These are phyloP conservation scores for Penicillium hordei DNA, from an alignment of 2,329 filamentous ascomycete genomes.

Conservation along the genomic window DNA sequence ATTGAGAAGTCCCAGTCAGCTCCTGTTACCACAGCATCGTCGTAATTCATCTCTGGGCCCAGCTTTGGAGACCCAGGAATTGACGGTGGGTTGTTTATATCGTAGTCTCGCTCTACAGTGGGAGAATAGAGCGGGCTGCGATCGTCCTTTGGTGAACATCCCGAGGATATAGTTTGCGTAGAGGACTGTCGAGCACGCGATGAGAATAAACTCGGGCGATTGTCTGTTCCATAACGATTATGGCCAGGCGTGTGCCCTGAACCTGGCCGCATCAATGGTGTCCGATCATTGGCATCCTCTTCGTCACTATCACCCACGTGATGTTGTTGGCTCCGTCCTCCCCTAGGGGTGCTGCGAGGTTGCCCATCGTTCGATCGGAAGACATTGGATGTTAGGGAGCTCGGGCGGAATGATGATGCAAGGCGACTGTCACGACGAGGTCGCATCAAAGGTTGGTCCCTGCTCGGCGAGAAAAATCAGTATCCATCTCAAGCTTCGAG, in stretches of 20 bases:
- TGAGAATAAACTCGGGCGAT: constrained; percentile 26
- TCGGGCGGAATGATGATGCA: constrained; percentile 41
- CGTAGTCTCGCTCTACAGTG: constrained; percentile 47
- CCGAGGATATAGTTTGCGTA: constrained; percentile 30
- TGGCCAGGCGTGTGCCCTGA: constrained; percentile 36
- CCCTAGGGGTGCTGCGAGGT: constrained; percentile 37
- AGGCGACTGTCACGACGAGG: constrained; percentile 58
- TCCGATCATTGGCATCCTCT: constrained; percentile 51
- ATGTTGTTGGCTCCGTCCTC: constrained; percentile 24
- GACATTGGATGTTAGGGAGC: constrained; percentile 29
- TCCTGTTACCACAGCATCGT: constrained; percentile 54
- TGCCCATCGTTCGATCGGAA: constrained; percentile 48
- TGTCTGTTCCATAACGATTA: constrained; percentile 38
- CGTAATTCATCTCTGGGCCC: constrained; percentile 53
- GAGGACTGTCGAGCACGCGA: constrained; percentile 30
- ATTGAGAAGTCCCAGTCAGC: constrained; percentile 43
- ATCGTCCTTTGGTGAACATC: constrained; percentile 30
- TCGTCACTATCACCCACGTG: constrained; percentile 32
- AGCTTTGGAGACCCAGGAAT: constrained; percentile 59
- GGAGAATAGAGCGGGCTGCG: constrained; percentile 24
- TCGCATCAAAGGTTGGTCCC: constrained; percentile 62
- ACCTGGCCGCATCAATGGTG: constrained; percentile 51
- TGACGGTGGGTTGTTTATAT: constrained; percentile 66
- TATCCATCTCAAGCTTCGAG: not conserved
- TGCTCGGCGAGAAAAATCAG: constrained; percentile 32